These are phyloP conservation scores for Phytopythium sindhum DNA, from an alignment of 352 stramenopile species.

Conservation along the genomic window DNA sequence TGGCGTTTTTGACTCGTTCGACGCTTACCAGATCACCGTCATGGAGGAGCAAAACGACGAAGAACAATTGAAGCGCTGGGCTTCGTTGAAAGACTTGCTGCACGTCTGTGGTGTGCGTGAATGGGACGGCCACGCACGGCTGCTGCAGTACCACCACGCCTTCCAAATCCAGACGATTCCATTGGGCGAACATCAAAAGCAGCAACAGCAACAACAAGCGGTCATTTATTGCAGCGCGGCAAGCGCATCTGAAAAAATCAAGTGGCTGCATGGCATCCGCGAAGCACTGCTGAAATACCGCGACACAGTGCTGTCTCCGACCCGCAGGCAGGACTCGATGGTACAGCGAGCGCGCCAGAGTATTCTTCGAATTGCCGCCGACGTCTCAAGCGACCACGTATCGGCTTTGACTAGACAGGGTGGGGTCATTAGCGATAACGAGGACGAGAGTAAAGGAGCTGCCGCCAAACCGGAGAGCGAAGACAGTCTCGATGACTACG, in stretches of 20 bases:
- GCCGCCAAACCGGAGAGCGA: background rate
- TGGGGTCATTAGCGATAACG: background rate
- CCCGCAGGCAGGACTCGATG: constrained; percentile 23
- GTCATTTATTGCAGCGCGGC: constrained; percentile 66
- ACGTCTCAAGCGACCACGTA: background rate
- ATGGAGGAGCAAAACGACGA: constrained; percentile 18
- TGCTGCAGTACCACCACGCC: constrained; percentile 70
- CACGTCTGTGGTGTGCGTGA: constrained; percentile 42
- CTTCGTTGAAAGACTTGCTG: constrained; percentile 16
- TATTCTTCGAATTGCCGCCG: constrained; percentile 13
- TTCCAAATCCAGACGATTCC: constrained; percentile 62
- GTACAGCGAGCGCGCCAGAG: constrained; percentile 12
- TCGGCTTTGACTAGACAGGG: background rate
- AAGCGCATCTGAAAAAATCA: constrained; percentile 56
- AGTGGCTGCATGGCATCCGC: constrained; percentile 59
- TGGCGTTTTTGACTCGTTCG: constrained; percentile 39
- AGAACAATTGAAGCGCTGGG: background rate
- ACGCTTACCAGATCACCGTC: constrained; percentile 23
- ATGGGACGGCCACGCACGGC: constrained; percentile 56
- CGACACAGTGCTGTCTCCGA: constrained; percentile 23
- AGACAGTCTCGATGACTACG: constrained; percentile 5
- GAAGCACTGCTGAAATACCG: constrained; percentile 44
- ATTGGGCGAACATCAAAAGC: constrained; percentile 16
- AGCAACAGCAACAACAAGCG: constrained; percentile 15
- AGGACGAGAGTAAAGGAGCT: background rate